Percentiles rank a stretch among this genome's conserved stretches.
Conservation (phyloP, 305 asterid species). For the Fraxinus greggii region DNA sequence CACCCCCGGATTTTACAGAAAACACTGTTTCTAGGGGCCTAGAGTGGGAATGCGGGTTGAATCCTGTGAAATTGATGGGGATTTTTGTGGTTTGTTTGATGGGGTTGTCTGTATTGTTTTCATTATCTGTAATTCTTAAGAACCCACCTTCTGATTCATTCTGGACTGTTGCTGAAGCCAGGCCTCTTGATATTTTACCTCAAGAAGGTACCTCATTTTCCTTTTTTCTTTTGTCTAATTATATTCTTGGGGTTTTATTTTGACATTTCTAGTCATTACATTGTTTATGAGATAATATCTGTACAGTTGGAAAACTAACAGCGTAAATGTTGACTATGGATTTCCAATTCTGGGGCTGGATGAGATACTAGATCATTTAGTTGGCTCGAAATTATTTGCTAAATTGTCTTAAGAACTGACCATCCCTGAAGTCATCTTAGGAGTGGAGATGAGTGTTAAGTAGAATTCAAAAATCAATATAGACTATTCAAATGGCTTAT, state of each 20-base stretch:
- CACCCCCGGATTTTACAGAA: slow-evolving; percentile 24
- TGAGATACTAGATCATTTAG: background rate
- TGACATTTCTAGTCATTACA: background rate
- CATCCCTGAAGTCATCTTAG: background rate
- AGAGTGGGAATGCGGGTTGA: slow-evolving; percentile 36
- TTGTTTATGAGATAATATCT: background rate
- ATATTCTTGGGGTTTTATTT: background rate
- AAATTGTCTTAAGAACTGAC: background rate
- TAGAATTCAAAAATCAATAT: background rate
- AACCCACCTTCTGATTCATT: slow-evolving; percentile 47
- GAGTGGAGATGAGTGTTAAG: background rate
- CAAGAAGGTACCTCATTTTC: slow-evolving; percentile 38
- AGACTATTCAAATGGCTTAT: background rate
- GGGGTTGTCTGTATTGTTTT: slow-evolving; percentile 56
- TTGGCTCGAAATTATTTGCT: background rate
- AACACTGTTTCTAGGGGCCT: slow-evolving; percentile 17
- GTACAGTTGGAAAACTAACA: background rate
- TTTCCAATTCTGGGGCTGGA: background rate
- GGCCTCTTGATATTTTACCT: slow-evolving; percentile 33
- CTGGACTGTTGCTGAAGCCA: slow-evolving; percentile 49
- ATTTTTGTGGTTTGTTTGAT: slow-evolving; percentile 38
- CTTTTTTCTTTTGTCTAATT: background rate
- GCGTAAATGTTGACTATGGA: background rate
- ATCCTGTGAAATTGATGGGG: slow-evolving; percentile 45
- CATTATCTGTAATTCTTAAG: slow-evolving; percentile 39